A percentile compares a stretch with the other conserved stretches of the same genome.
Conservation (phyloP, 192 early-diverging fungal species). For the Piromyces finnis region DNA sequence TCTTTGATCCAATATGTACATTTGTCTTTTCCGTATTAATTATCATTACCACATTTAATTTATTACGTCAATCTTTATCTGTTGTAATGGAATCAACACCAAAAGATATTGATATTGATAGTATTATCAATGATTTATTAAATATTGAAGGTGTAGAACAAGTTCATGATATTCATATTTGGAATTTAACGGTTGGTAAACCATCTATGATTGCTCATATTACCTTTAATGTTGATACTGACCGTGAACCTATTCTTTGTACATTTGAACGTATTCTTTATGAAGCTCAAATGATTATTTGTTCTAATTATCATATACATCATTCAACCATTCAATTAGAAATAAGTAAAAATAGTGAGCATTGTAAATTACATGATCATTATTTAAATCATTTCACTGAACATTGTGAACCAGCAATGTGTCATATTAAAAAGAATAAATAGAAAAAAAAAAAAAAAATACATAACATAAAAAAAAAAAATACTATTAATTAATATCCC, state of each 20-base stretch:
- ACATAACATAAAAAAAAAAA: no score
- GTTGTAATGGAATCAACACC: conserved; percentile 62
- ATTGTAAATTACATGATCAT: neutral
- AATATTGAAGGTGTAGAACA: conserved; percentile 24
- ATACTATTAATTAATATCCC: no score
- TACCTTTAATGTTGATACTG: neutral
- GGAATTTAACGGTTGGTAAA: conserved; percentile 37
- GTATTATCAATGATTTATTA: conserved; percentile 17
- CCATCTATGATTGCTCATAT: conserved; percentile 14
- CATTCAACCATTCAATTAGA: conserved; percentile 32
- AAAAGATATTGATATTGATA: conserved; percentile 18
- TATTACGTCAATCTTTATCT: conserved; percentile 40
- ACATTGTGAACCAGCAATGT: neutral
- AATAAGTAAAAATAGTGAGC: neutral
- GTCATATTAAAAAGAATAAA: neutral
- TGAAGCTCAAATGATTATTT: conserved; percentile 13
- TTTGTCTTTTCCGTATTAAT: conserved; percentile 65
- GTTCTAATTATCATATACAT: conserved; percentile 23
- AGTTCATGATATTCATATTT: conserved; percentile 39
- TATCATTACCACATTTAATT: conserved; percentile 41
- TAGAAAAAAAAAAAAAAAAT: neutral
- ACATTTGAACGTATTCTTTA: conserved; percentile 16
- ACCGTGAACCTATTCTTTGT: conserved; percentile 3
- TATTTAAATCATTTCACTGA: neutral
- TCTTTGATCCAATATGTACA: conserved; percentile 65